A percentile compares a stretch with the other conserved stretches of the same genome.
These are phyloP conservation scores for Phytophthora pinifolia DNA, from an alignment of 352 stramenopile species.

Conservation along the genomic window DNA sequence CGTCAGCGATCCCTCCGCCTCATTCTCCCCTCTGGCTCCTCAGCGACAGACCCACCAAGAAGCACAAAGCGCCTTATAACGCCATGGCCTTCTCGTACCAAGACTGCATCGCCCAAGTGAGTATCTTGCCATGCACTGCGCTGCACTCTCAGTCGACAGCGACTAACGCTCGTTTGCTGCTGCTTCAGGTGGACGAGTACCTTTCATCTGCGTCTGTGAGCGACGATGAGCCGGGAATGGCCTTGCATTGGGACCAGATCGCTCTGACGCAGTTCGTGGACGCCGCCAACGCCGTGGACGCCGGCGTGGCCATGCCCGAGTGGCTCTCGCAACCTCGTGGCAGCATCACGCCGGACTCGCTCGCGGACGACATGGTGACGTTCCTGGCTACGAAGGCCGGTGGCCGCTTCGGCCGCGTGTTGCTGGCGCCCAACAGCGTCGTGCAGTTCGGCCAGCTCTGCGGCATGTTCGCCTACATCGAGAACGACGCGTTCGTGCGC, in stretches of 20 bases:
- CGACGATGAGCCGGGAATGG: conserved; percentile 35
- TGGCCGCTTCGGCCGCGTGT: conserved; percentile 30
- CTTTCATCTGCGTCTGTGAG: conserved; percentile 35
- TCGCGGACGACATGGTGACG: conserved; percentile 39
- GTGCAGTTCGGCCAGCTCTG: conserved; percentile 49
- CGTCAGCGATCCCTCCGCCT: conserved; percentile 6
- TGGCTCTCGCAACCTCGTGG: conserved; percentile 35
- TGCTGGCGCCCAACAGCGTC: conserved; percentile 38
- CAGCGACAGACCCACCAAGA: conserved; percentile 10
- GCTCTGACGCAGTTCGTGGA: conserved; percentile 35
- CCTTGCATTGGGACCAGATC: conserved; percentile 36
- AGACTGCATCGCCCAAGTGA: conserved; percentile 36
- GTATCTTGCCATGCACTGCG: not conserved
- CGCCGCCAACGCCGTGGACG: conserved; percentile 33
- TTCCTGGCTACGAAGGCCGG: conserved; percentile 36
- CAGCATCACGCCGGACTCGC: conserved; percentile 38
- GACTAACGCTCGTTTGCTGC: conserved; percentile 1
- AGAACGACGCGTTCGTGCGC: conserved; percentile 44
- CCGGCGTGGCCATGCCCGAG: conserved; percentile 22
- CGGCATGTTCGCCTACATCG: conserved; percentile 43
- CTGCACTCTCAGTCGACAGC: not conserved
- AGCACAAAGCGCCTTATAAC: too few relatives aligned
- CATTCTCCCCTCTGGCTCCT: conserved; percentile 18
- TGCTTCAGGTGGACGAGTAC: conserved; percentile 38
- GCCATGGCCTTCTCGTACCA: conserved; percentile 34